Base-by-base conservation (phyloP, 2,329 filamentous ascomycete genomes). In the Venturia oleaginea region DNA sequence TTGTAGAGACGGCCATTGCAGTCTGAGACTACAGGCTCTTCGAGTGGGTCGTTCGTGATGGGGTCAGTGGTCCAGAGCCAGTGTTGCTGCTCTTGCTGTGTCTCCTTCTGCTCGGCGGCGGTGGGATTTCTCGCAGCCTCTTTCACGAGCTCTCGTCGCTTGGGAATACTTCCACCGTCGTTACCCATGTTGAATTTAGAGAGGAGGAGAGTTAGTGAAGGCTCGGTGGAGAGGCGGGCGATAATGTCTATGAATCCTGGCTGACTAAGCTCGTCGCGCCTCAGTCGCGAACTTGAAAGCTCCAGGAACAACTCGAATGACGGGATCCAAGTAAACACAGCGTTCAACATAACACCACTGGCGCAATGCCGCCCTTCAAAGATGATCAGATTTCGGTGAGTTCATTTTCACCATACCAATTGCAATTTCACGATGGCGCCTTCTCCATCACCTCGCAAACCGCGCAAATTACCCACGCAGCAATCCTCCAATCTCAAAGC, bases 141-240 rank as follows among this genome's bases (percentile, higher is more conserved):
- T 77, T 96, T 96, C 75, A 99, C 94, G 57, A 99, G 90, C 77
- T 99, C 95, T 72, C 92, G 89, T 38, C 95, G 90, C 68, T 89
- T 97, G 5, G 94, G 94, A 70, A 99, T 99, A 69, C 91, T 93
- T 74, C 94, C 94, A 70, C 94, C 94, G 75, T 99, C 94, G 79
- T 99, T 99, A 74, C 94, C 94, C 94, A 99, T 97, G 17, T 42
- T 59, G 51, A 8, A n/a, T 8, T 27, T 57, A 3, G 27, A 22
- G n/a, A 15, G n/a, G 15, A 34, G 51, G 1, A 6, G 19, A 19
- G 27, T n/a, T n/a, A 34, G 51, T 34, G 27, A n/a, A 34, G 30
- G 10, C 11, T 27, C 27, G 51, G 51, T 34, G 51, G 27, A 37
- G 17, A 57, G 51, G 11, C 10, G 48, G 42, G 48, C 24, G 48